phyloP scores from a whole-genome alignment of 2,329 filamentous ascomycete species.

The Kalaharituber pfeilii region DNA sequence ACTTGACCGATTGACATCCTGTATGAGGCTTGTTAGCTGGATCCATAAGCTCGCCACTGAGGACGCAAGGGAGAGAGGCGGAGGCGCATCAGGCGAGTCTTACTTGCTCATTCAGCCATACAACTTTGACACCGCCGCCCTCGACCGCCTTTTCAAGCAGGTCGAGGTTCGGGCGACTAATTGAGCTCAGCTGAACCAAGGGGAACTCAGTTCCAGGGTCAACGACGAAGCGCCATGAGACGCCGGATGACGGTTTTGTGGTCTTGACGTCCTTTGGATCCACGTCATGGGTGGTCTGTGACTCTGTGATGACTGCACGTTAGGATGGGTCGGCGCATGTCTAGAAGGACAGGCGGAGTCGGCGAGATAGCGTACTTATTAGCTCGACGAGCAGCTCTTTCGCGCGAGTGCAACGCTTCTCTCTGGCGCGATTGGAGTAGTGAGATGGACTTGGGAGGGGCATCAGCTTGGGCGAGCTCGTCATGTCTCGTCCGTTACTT shows the following conservation, averaged over 20 bases:
- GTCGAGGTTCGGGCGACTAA: background rate
- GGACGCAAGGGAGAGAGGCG: no score
- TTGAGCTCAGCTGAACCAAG: background rate
- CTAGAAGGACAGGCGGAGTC: background rate
- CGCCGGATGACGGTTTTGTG: background rate
- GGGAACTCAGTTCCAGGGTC: background rate
- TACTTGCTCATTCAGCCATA: background rate
- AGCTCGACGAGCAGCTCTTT: constrained; percentile 1
- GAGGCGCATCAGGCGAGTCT: background rate
- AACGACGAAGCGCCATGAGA: background rate
- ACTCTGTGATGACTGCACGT: background rate
- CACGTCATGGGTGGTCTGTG: background rate
- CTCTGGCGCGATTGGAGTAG: background rate
- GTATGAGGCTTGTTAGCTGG: background rate
- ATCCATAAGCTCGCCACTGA: background rate
- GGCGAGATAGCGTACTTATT: background rate
- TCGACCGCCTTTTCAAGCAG: background rate
- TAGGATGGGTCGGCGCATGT: background rate
- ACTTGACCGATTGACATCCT: background rate
- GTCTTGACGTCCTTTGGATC: constrained; percentile 1
- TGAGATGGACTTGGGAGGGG: background rate
- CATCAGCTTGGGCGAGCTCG: background rate
- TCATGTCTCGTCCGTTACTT: background rate
- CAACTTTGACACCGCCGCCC: background rate
- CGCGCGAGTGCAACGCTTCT: background rate